phyloP scores from a whole-genome alignment of 208 protist genomes.

The Acanthamoeba culbertsoni region DNA sequence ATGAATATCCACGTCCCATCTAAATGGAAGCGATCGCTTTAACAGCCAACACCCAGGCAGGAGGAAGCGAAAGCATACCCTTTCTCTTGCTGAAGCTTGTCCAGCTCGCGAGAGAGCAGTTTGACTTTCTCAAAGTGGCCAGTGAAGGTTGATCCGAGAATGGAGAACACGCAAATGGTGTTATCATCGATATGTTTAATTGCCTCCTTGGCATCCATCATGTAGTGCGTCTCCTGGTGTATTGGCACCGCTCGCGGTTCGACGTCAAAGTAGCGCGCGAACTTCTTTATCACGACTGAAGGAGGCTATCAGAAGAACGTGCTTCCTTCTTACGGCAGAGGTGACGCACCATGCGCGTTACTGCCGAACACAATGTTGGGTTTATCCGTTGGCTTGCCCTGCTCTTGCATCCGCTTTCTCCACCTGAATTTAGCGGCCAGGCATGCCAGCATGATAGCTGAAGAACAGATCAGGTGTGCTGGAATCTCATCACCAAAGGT shows the following conservation, averaged over 20 bases:
- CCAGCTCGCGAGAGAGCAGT: constrained; percentile 40
- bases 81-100: constrained; percentile 52
- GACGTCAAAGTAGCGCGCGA: constrained; percentile 68
- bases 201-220: constrained; percentile 56
- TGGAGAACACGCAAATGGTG: constrained; percentile 70
- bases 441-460: constrained; percentile 57
- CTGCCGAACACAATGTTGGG: constrained; percentile 66
- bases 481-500: too few species aligned
- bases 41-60: too few species aligned
- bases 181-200: constrained; percentile 63
- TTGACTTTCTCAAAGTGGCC: constrained; percentile 71
- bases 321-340: too few species aligned
- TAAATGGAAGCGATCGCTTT: too few species aligned
- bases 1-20: constrained; percentile 68
- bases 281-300: constrained; percentile 71
- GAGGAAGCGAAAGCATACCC: neutral
- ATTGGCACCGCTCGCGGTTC: constrained; percentile 53
- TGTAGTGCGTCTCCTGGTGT: neutral
- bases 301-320: neutral
- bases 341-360: neutral
- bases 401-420: constrained; percentile 57
- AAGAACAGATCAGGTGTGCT: neutral
- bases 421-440: constrained; percentile 65
- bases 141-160: constrained; percentile 68
- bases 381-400: constrained; percentile 31